Base-by-base conservation (phyloP, 805 yeast genomes). In the Wickerhamomyces bovis region DNA sequence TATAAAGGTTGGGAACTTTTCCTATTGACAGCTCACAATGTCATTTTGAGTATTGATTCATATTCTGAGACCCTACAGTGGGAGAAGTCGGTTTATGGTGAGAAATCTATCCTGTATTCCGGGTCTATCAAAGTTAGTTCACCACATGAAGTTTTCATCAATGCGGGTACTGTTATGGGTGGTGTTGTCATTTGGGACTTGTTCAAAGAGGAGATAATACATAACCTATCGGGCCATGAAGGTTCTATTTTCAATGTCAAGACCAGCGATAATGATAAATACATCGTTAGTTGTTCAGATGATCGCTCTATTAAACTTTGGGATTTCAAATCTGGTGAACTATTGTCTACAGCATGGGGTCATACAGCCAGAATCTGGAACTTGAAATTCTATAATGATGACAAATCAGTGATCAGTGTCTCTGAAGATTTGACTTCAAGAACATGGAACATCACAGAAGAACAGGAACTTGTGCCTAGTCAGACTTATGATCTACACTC, bases 291-390 rank as follows among this genome's bases (percentile, higher is more conserved):
- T 42, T 94, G 99, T 62, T 92, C 98, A 0, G 98, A 94, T 64
- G 99, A 92, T 61, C 73, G 99, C 51, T 86, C 97, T 0, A 80
- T 94, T 45, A 83, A 81, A 47, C 61, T 92, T 6, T 89, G 89
- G 83, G 79, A 79, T 55, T 67, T 83, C 50, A 57, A 57, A 7
- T 59, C 76, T 1, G 92, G 95, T 1, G 55, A 66, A 11, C 65
- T 80, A 30, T 54, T 85, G 36, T 85, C 92, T 1, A 77, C 81
- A 23, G 97, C 96, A 0, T 94, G 97, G 97, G 99, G 98, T 13
- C 99, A 94, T 61, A 83, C 85, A 1, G 92, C 98, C 0, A 77
- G 99, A 60, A 90, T 94, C 38, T 94, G 99, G 99, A 76, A 77
- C 39, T 68, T 92, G 40, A 72, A 72, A 43, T 87, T 88, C 59